Evolutionary conservation across 148 eudicot genomes (phyloP).

Genomic region (Chenopodium formosanum): DNA sequence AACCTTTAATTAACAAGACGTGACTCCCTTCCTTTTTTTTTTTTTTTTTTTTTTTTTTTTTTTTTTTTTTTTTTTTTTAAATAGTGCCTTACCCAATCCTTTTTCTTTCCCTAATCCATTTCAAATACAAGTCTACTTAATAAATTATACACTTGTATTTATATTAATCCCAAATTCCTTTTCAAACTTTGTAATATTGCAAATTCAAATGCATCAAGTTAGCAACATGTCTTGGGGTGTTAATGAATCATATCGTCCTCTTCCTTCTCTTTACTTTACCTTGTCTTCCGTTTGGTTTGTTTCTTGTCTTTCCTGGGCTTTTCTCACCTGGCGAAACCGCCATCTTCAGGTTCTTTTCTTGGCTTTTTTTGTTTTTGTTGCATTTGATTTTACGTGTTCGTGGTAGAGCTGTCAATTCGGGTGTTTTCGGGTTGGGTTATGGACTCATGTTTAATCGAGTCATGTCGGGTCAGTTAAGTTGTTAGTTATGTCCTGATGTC

Average conservation of each 20-base stretch:
- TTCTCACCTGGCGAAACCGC: slow-evolving; percentile 69
- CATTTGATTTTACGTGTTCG: not conserved
- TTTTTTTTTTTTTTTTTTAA: slow-evolving; percentile 21
- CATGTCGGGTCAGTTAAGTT: not conserved
- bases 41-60: slow-evolving; percentile 25
- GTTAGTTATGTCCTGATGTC: not conserved
- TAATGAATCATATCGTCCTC: slow-evolving; percentile 64
- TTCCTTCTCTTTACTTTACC: slow-evolving; percentile 66
- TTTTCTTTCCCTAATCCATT: not conserved
- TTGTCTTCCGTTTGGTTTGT: slow-evolving; percentile 67
- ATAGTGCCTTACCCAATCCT: slow-evolving; percentile 7
- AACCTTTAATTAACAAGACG: slow-evolving; percentile 17
- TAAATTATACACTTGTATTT: too few species aligned
- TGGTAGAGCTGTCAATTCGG: not conserved
- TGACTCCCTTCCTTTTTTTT: slow-evolving; percentile 22
- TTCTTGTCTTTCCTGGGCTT: slow-evolving; percentile 64
- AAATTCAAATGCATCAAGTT: not conserved
- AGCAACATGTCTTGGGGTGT: slow-evolving; percentile 24
- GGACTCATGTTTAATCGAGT: not conserved
- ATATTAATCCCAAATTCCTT: not conserved
- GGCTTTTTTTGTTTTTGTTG: not conserved
- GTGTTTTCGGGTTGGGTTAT: not conserved
- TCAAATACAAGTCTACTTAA: not conserved
- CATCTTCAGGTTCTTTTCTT: slow-evolving; percentile 69
- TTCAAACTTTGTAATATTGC: not conserved